Conservation (phyloP, 129 eudicot species). For the Sambucus nigra region DNA sequence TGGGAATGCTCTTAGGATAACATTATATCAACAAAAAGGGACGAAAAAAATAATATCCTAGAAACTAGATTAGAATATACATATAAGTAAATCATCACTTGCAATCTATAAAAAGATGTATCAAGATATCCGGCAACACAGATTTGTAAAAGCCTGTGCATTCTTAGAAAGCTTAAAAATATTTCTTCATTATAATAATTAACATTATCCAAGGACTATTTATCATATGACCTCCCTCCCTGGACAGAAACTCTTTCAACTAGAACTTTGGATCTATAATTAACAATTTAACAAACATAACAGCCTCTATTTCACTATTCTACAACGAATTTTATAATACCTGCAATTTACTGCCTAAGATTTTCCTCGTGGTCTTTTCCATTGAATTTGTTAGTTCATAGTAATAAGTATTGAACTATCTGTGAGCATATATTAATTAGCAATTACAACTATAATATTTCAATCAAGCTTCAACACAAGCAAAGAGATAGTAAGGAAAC, state of each 20-base stretch:
- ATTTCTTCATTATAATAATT: not conserved
- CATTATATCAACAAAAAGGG: too few species aligned
- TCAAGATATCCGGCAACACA: too few species aligned
- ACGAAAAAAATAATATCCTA: too few species aligned
- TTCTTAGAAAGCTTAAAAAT: too few species aligned
- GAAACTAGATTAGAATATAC: too few species aligned
- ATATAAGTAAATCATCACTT: too few species aligned
- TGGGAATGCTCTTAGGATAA: too few species aligned
- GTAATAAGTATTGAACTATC: not conserved
- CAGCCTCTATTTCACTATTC: too few species aligned
- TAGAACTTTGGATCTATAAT: not conserved
- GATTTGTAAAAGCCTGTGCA: too few species aligned
- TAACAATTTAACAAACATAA: too few species aligned
- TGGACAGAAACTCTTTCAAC: not conserved
- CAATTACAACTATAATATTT: not conserved
- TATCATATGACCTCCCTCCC: too few species aligned
- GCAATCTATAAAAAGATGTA: too few species aligned
- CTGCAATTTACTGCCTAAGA: constrained; percentile 4
- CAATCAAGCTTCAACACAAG: not conserved
- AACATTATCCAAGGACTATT: not conserved
- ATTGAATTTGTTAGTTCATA: not conserved
- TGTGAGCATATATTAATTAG: not conserved
- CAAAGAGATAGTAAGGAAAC: not conserved
- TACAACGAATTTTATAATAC: not conserved
- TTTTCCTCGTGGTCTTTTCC: not conserved